Base-by-base conservation (phyloP, 2,329 filamentous ascomycete species). In the Cladophialophora psammophila region DNA sequence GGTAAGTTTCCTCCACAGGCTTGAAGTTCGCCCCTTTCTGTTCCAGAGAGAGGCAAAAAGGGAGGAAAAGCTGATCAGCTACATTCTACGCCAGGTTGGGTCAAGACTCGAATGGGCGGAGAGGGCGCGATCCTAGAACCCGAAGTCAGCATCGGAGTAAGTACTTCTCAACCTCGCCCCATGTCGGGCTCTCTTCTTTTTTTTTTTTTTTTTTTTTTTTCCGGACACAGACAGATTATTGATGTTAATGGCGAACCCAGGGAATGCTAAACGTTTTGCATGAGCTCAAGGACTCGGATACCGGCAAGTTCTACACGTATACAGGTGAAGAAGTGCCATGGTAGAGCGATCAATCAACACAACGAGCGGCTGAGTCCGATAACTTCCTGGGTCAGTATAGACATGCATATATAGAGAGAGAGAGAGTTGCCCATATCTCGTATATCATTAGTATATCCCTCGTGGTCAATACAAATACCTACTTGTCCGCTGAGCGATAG, bases 41-140 rank as follows among this genome's bases (percentile, higher is more conserved):
- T 26, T 26, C 26, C 26, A 26, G 26, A 26, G 2, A 26, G 26
- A 26, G 3, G 26, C 26, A 26, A 26, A 26, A 26, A 26, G 26
- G 26, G 3, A 26, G 26, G 26, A 2, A 26, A 26, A 26, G 26
- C 26, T 26, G 26, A 26, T 26, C 26, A 26, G 26, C 26, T 26
- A 26, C 26, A 26, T 26, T 26, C 26, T 26, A 26, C 26, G 2
- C 26, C 35, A 61, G 42, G 59, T 6, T 82, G 80, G 80, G 79
- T 82, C 31, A 77, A 79, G 76, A 82, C 80, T 26, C 76, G 79
- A 66, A 79, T 82, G 76, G 81, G 80, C 2, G 80, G 80, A 0
- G 77, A 79, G 42, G 78, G 77, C 2, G 79, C 79, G 32, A 74
- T 80, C 70, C 72, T 80, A 18, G 76, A 78, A 72, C 73, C 76